phyloP scores from a whole-genome alignment of 2,329 filamentous ascomycete species.

The Chaetomium globosum region DNA sequence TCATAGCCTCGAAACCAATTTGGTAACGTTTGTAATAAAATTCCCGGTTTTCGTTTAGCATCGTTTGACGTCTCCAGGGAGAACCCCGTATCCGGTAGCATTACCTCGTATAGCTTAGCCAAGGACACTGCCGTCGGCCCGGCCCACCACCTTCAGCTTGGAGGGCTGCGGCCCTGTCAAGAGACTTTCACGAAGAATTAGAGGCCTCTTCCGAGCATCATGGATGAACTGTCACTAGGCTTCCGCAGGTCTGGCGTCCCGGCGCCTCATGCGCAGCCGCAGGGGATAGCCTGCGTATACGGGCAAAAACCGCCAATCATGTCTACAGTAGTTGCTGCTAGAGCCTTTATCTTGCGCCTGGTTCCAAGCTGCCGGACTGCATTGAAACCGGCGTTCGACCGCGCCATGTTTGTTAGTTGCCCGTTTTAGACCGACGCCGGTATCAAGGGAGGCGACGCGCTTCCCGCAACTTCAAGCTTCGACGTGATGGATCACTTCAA shows the following conservation, averaged over 20 bases:
- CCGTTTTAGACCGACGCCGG: neutral
- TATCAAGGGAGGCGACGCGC: neutral
- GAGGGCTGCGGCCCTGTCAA: constrained; percentile 4
- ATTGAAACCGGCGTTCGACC: neutral
- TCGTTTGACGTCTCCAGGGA: constrained; percentile 3
- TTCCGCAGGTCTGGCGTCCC: neutral
- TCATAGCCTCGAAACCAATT: constrained; percentile 18
- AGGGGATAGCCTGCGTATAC: neutral
- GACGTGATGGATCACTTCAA: constrained; percentile 47
- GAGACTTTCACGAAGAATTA: neutral
- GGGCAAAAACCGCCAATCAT: neutral
- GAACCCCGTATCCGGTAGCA: constrained; percentile 28
- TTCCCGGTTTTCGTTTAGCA: constrained; percentile 20
- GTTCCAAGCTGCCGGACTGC: neutral
- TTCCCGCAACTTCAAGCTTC: neutral
- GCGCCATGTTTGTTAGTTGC: constrained; percentile 17
- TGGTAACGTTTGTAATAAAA: constrained; percentile 15
- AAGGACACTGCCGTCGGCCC: neutral
- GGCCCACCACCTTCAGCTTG: neutral
- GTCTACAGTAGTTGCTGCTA: neutral
- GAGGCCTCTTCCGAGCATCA: neutral
- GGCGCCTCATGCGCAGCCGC: neutral
- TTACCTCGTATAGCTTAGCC: constrained; percentile 30
- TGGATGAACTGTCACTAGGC: neutral
- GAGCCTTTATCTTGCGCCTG: constrained; percentile 15